Evolutionary conservation across 345 rosid species (phyloP).

Genomic region (Murraya koenigii): DNA sequence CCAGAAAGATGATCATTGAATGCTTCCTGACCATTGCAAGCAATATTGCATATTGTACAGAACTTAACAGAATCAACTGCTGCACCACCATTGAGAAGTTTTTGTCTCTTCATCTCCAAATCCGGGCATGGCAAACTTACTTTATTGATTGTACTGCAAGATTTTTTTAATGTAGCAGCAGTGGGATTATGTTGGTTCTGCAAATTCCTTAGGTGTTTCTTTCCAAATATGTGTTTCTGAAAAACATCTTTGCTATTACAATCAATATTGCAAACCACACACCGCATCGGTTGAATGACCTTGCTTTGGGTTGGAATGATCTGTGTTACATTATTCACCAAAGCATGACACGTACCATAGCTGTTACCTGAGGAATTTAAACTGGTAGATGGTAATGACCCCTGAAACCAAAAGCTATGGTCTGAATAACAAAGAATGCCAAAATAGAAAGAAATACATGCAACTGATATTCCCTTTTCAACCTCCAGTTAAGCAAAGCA

Average conservation of each 20-base stretch:
- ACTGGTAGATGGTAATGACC: neutral
- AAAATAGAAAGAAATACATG: neutral
- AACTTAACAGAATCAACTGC: constrained; percentile 37
- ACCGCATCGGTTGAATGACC: constrained; percentile 7
- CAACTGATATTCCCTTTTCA: neutral
- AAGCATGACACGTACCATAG: constrained; percentile 11
- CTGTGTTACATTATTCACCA: constrained; percentile 15
- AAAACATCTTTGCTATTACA: constrained; percentile 31
- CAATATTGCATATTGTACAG: constrained; percentile 45
- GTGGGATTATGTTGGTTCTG: constrained; percentile 9
- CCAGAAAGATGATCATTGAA: constrained; percentile 38
- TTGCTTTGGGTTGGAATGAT: constrained; percentile 4
- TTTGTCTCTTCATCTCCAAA: constrained; percentile 39
- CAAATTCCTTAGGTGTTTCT: constrained; percentile 27
- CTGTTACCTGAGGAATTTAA: constrained; percentile 5
- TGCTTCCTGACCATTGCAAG: constrained; percentile 35
- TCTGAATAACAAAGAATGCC: neutral
- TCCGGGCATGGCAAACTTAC: constrained; percentile 11
- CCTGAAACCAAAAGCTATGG: constrained; percentile 12
- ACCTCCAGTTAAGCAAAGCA: neutral
- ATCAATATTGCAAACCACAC: constrained; percentile 31
- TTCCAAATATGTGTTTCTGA: constrained; percentile 23
- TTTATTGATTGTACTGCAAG: constrained; percentile 2
- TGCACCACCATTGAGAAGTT: constrained; percentile 33
- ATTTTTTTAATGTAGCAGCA: neutral